Evolutionary conservation across 1,284 basidiomycete species (phyloP), one percentile per base, ranked within the genome.

Genomic region (Naganishia sp.): DNA sequence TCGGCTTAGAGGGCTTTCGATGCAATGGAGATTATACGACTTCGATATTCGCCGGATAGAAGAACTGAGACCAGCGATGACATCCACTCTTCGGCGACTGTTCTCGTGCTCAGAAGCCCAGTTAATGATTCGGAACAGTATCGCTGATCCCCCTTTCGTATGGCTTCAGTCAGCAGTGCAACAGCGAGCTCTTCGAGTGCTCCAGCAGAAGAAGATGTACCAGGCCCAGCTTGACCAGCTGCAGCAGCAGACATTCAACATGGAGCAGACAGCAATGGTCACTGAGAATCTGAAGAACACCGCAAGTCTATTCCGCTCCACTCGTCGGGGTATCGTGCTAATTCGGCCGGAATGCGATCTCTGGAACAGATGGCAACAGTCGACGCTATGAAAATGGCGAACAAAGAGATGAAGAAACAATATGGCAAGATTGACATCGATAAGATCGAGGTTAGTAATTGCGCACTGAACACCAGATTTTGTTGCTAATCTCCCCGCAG

Each of bases 221-320:
- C 96, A 99, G 78, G 83, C 83, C 16, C 96, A 99, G 79, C 85
- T 98, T 44, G 84, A 86, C 10, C 93, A 97, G 78, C 84, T 99
- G 15, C 84, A 90, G 55, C 96, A 99, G 78, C 96, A 99, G 80
- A 89, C 91, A 25, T 99, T 93, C 83, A 99, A 99, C 81, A 99
- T 99, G 92, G 95, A 99, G 81, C 94, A 92, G 70, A 90, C 95
- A 28, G 87, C 90, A 11, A 88, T 99, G 79, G 90, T 93, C 18
- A 98, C 95, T 4, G 96, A 99, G 81, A 99, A 99, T 79, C 81
- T 99, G 72, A 87, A 93, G 70, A 99, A 98, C 77, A 99, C 96
- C 6, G 78, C 78, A 54, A 66, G 77, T 75, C 13, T 33, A 39
- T 48, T 46, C 43, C 15, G 11, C n/a, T 44, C 16, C 15, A n/a